Base-by-base conservation (phyloP, 768 basidiomycete species). In the Lepiota subincarnata region DNA sequence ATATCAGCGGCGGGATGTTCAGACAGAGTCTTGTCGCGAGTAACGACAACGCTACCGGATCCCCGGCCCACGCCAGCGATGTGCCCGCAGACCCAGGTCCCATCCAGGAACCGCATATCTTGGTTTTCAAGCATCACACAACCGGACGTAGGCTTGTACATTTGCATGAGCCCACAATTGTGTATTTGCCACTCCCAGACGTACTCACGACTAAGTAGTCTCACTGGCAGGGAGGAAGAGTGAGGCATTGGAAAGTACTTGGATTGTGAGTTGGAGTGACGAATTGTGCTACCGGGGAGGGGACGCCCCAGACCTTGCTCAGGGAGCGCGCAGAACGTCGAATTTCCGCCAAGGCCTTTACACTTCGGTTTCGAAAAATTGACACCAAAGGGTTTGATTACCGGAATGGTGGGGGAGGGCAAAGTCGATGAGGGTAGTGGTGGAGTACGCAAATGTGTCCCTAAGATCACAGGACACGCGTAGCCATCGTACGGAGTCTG, bases 141-240 rank as follows among this genome's bases (percentile, higher is more conserved):
- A 1, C 74, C 74, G 1, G 91, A 92, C 16, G 74, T 73, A 1
- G 87, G 80, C 3, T 74, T 67, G 70, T 98, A 97, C 67, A 95
- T 75, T 3, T 87, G 76, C 18, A 94, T 84, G 1, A 98, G 73
- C 2, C 78, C 0, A 89, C 88, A 57, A 96, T 78, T 2, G 93
- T 98, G 18, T 90, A 92, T 72, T 98, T 98, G 35, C 96, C 94
- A 1, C 84, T 91, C 7, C 96, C 95, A 5, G 92, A 96, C 0
- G 87, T 70, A 8, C 96, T 96, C n/a, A 98, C 92, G 59, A 98
- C 81, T 49, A 92, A 95, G 97, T 92, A 22, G 82, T 87, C 64
- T 96, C 90, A 58, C 85, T 82, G 1, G 89, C 82, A 1, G 73
- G 71, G 60, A 98, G 73, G 56, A 75, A 77, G 66, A 97, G 79